Percentiles rank a stretch among this genome's conserved stretches.
phyloP scores from a whole-genome alignment of 768 basidiomycete species.

The Leccinellum albellum region DNA sequence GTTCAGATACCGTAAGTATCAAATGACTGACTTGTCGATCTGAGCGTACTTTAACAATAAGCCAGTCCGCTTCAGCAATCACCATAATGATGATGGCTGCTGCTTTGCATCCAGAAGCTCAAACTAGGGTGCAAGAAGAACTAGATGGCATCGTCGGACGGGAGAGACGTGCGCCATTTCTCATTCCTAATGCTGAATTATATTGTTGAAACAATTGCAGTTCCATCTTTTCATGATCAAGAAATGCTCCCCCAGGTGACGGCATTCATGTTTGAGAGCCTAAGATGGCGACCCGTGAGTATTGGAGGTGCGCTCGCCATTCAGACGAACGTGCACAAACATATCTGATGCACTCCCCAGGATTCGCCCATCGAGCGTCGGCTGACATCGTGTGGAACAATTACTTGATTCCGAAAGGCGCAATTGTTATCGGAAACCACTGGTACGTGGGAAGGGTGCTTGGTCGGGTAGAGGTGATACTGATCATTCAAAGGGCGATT shows the following conservation, averaged over 20 bases:
- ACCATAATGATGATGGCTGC: conserved; percentile 54
- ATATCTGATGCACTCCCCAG: conserved; percentile 30
- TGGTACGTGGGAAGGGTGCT: background rate
- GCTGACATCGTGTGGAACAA: conserved; percentile 44
- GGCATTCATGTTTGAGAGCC: conserved; percentile 35
- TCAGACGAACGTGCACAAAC: background rate
- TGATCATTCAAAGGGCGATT: conserved; percentile 6
- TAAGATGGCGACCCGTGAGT: conserved; percentile 37
- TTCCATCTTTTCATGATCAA: conserved; percentile 36
- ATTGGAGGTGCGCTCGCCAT: conserved; percentile 21
- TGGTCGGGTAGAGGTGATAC: background rate
- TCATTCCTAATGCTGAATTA: background rate
- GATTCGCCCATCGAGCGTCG: conserved; percentile 59
- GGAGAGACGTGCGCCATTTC: conserved; percentile 19
- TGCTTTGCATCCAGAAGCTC: conserved; percentile 47
- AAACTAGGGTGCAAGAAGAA: conserved; percentile 48
- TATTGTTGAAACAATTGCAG: conserved; percentile 13
- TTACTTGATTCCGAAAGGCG: conserved; percentile 35
- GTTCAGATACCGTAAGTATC: conserved; percentile 36
- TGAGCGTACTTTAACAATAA: background rate
- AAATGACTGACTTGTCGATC: background rate
- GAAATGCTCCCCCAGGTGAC: conserved; percentile 32
- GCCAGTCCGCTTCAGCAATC: conserved; percentile 43
- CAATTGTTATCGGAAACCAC: conserved; percentile 11
- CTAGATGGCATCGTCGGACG: conserved; percentile 49